These are phyloP conservation scores for Aspergillus ochraceus DNA, from an alignment of 2,329 filamentous ascomycete species.

Conservation along the genomic window DNA sequence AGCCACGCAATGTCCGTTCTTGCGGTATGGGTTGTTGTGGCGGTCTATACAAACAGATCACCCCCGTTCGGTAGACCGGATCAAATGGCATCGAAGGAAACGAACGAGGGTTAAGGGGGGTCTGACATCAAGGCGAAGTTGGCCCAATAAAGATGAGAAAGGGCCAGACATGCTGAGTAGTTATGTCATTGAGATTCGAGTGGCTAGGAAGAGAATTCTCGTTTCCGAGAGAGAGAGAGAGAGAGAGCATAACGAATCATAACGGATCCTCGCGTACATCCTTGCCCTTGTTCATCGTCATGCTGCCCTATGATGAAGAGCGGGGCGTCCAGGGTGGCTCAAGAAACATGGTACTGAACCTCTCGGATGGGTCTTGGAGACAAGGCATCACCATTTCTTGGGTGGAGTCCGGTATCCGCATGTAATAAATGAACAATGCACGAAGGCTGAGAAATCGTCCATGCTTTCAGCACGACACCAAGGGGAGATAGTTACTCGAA, in stretches of 20 bases:
- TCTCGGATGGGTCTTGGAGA: conserved; percentile 4
- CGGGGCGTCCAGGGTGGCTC: not conserved
- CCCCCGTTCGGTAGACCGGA: too few species aligned
- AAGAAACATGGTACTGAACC: not conserved
- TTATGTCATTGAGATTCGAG: not conserved
- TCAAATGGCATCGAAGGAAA: too few species aligned
- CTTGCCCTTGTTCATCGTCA: too few species aligned
- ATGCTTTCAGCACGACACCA: not conserved
- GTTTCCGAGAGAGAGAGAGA: not conserved
- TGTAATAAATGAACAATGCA: not conserved
- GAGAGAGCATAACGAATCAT: too few species aligned
- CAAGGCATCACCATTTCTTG: conserved; percentile 14
- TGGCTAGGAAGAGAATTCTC: not conserved
- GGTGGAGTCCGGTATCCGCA: conserved; percentile 3
- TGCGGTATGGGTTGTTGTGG: not conserved
- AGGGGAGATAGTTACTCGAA: not conserved
- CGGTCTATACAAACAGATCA: not conserved
- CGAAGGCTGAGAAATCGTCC: not conserved
- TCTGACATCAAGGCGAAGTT: too few species aligned
- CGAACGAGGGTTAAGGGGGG: too few species aligned
- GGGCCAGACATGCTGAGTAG: not conserved
- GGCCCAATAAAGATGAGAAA: too few species aligned
- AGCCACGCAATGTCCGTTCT: not conserved
- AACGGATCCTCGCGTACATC: too few species aligned
- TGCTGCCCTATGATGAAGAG: not conserved